Conservation (phyloP, 345 rosid species). For the Eucalyptus sideroxylon region DNA sequence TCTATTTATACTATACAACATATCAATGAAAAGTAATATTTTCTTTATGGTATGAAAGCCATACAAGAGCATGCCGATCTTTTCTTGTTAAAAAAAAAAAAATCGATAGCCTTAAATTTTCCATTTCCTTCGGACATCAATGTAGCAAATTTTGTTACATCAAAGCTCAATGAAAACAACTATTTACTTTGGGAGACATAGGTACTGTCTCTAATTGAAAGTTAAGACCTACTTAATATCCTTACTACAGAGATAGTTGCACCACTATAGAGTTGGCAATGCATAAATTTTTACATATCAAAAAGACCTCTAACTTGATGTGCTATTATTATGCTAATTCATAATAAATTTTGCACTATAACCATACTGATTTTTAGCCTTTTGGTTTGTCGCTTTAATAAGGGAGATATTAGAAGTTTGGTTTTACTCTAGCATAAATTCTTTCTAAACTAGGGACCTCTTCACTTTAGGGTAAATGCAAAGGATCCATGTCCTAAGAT, state of each 20-base stretch:
- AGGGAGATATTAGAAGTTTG: background rate
- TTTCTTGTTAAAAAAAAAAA: too few relatives aligned
- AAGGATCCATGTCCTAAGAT: background rate
- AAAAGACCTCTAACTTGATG: background rate
- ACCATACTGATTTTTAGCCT: background rate
- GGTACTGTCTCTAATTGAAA: background rate
- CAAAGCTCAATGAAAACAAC: too few relatives aligned
- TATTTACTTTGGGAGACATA: too few relatives aligned
- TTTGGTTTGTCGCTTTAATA: background rate
- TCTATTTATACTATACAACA: too few relatives aligned
- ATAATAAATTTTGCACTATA: too few relatives aligned
- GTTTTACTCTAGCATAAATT: background rate
- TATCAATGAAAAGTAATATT: too few relatives aligned
- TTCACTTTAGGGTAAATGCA: background rate
- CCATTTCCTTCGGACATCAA: background rate
- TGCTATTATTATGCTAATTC: background rate
- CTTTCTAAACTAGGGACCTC: background rate
- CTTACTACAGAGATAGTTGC: background rate
- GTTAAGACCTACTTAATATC: background rate
- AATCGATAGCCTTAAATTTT: too few relatives aligned
- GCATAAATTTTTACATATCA: background rate
- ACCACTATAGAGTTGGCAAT: rapidly evolving
- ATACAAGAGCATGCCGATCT: background rate
- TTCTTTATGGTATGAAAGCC: too few relatives aligned
- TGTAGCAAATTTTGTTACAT: background rate